Evolutionary conservation across 768 basidiomycete species (phyloP), one percentile per base, ranked within the genome.

Genomic region (Tylopilus felleus): DNA sequence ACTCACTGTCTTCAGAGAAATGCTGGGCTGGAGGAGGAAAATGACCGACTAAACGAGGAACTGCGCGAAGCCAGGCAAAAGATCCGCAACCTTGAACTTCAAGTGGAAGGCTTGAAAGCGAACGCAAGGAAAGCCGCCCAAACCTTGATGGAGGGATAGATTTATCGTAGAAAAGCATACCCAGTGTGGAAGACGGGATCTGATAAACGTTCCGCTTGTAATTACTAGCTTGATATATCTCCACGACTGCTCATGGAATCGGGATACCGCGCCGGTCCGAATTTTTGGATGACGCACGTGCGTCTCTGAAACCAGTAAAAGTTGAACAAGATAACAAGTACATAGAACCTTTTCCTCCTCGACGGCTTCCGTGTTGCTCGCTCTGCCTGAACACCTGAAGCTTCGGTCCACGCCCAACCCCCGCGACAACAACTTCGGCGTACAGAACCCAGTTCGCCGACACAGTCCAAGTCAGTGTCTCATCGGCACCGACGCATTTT

Each of bases 21-120:
- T n/a, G 17, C 57, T 0, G 67, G 55, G 22, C 66, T 82, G 14
- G 65, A 71, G 55, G 72, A 75, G 23, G 88, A 93, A 65, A 91
- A 90, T 59, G 75, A 75, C 1, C 77, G 75, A 3, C 76, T 94
- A 50, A 78, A 69, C 13, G 68, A 69, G 2, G 88, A 92, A 62
- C 78, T 95, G 42, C 80, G 90, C 27, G 91, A 92, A 23, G 86
- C 90, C 31, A 78, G 87, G 36, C 84, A 85, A 70, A 83, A 88
- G 74, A 93, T 95, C 49, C 77, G 93, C 53, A 86, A 86, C 61
- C 71, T 95, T 47, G 92, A 94, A 73, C 66, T 93, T 54, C 88
- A 91, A 72, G 82, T 93, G 19, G 90, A 93, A 73, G 76, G 77
- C 14, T 69, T 90, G 59, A 80, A 80, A 53, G 83, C 84, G 17